These are phyloP conservation scores for Ophiostoma sp. DNA, from an alignment of 2,329 filamentous ascomycete species.

Conservation along the genomic window DNA sequence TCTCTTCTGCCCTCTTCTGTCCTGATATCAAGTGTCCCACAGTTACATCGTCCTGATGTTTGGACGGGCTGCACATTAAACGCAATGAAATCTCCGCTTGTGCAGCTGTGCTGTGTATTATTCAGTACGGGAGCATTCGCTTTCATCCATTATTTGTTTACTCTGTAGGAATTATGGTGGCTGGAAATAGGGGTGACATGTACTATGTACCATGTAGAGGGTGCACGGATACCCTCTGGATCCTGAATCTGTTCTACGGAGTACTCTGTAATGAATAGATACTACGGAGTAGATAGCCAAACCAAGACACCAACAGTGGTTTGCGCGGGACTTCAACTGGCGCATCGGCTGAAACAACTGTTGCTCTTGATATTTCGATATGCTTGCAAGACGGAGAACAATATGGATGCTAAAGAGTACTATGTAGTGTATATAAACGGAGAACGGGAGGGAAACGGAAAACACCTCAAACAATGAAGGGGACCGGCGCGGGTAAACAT, in stretches of 20 bases:
- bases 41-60: slow-evolving; percentile 11
- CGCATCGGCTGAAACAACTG: background rate
- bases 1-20: background rate
- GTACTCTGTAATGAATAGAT: no score
- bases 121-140: background rate
- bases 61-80: slow-evolving; percentile 12
- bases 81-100: slow-evolving; percentile 15
- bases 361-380: background rate
- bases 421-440: background rate
- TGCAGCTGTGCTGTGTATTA: background rate
- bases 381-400: background rate
- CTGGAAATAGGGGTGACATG: background rate
- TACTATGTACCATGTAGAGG: background rate
- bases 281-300: no score
- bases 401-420: background rate
- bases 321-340: background rate
- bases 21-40: slow-evolving; percentile 1
- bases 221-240: background rate
- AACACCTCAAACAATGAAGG: slow-evolving; percentile 17
- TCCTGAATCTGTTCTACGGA: no score
- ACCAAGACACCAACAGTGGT: slow-evolving; percentile 3
- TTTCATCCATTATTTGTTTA: background rate
- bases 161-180: background rate
- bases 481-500: slow-evolving; percentile 9
- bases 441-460: background rate